Conservation (phyloP, 2,329 filamentous ascomycete genomes). For the Alternaria gansuensis region DNA sequence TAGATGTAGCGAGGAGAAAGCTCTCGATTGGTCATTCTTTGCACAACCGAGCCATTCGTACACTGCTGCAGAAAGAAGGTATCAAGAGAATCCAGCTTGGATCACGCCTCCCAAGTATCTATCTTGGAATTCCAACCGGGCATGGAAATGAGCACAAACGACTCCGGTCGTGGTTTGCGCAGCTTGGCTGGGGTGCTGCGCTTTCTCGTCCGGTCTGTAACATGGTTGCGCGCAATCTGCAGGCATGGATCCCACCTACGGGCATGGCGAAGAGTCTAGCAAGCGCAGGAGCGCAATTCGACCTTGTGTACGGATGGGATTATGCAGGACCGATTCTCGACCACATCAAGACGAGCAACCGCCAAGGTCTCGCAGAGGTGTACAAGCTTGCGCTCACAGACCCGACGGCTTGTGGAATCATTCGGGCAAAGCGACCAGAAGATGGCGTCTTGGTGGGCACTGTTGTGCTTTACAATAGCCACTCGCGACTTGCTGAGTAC, state of each 20-base stretch:
- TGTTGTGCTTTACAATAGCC: slow-evolving; percentile 78
- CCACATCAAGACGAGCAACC: slow-evolving; percentile 76
- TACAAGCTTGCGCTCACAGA: slow-evolving; percentile 79
- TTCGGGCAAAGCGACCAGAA: slow-evolving; percentile 76
- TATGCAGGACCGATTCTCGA: slow-evolving; percentile 77
- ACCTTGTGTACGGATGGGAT: slow-evolving; percentile 81
- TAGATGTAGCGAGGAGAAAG: slow-evolving; percentile 85
- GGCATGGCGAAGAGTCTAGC: slow-evolving; percentile 78
- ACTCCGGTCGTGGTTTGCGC: slow-evolving; percentile 83
- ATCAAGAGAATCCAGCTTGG: slow-evolving; percentile 85
- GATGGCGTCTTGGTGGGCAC: slow-evolving; percentile 77
- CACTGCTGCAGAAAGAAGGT: slow-evolving; percentile 73
- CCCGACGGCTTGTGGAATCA: slow-evolving; percentile 77
- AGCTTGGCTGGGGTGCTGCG: slow-evolving; percentile 83
- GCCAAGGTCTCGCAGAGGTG: slow-evolving; percentile 80
- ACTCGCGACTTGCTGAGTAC: slow-evolving; percentile 72
- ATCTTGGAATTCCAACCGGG: slow-evolving; percentile 80
- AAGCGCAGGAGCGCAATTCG: slow-evolving; percentile 77
- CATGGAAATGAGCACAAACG: slow-evolving; percentile 68
- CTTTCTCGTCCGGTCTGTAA: slow-evolving; percentile 71
- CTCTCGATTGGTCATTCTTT: slow-evolving; percentile 90
- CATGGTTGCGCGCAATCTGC: slow-evolving; percentile 77
- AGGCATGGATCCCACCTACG: slow-evolving; percentile 77
- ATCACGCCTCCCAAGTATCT: slow-evolving; percentile 81
- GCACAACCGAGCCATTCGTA: slow-evolving; percentile 83